A percentile compares a stretch with the other conserved stretches of the same genome.
These are phyloP conservation scores for Daedalea quercina DNA, from an alignment of 768 basidiomycete species.

Conservation along the genomic window DNA sequence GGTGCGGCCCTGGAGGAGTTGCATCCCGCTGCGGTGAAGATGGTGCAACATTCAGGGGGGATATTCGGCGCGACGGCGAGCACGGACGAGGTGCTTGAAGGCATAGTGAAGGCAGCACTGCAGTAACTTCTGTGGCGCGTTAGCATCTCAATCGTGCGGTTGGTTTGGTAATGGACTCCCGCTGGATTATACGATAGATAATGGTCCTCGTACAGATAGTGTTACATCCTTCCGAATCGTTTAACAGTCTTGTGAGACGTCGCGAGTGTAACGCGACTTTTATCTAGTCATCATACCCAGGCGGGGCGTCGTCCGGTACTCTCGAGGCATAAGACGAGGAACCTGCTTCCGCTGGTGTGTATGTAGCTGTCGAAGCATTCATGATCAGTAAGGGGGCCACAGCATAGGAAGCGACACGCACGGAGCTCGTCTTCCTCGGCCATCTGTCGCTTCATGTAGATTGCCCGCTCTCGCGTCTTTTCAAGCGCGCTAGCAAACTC, in stretches of 20 bases:
- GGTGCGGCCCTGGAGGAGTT: neutral
- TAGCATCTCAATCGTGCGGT: too few species aligned
- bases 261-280: neutral
- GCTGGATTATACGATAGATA: neutral
- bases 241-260: neutral
- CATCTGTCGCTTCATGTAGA: slow-evolving; percentile 66
- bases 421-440: slow-evolving; percentile 56
- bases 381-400: neutral
- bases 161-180: too few species aligned
- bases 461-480: slow-evolving; percentile 69
- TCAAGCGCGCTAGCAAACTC: slow-evolving; percentile 66
- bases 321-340: slow-evolving; percentile 7
- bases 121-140: too few species aligned
- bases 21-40: neutral
- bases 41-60: neutral
- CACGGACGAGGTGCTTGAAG: neutral
- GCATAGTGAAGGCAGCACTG: neutral
- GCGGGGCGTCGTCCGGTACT: slow-evolving; percentile 20
- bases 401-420: slow-evolving; percentile 30
- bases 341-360: slow-evolving; percentile 13
- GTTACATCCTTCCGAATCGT: neutral
- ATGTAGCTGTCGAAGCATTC: neutral
- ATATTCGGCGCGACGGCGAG: neutral
- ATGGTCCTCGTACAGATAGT: neutral
- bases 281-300: slow-evolving; percentile 18